Conservation (phyloP, 805 yeast genomes). For the Nakazawaea siamensis region DNA sequence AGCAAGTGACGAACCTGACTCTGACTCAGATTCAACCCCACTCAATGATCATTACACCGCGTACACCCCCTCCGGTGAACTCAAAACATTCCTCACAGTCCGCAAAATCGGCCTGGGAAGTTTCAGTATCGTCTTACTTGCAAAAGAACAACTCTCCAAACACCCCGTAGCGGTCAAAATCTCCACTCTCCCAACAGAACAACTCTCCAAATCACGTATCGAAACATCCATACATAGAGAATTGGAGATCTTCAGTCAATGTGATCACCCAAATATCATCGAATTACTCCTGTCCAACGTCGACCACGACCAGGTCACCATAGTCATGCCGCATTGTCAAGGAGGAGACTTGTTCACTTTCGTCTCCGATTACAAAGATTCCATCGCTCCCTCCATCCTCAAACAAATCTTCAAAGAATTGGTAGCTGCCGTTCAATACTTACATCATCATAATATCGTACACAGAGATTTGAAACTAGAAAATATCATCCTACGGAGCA, state of each 20-base stretch:
- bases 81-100: neutral
- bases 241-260: constrained; percentile 46
- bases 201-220: constrained; percentile 40
- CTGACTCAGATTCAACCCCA: too few relatives aligned
- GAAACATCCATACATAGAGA: constrained; percentile 69
- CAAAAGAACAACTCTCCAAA: constrained; percentile 14
- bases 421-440: constrained; percentile 57
- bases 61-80: neutral
- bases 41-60: too few relatives aligned
- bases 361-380: constrained; percentile 33
- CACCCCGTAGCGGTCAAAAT: constrained; percentile 67
- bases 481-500: constrained; percentile 47
- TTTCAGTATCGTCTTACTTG: constrained; percentile 54
- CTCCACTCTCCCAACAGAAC: constrained; percentile 24
- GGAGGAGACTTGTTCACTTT: constrained; percentile 85
- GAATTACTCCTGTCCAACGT: constrained; percentile 44
- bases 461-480: constrained; percentile 93
- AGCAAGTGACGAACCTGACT: too few relatives aligned
- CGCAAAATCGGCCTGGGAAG: constrained; percentile 50
- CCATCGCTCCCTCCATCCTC: constrained; percentile 40
- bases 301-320: constrained; percentile 23
- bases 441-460: constrained; percentile 62
- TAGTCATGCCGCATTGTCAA: constrained; percentile 66
- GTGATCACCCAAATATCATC: constrained; percentile 67
- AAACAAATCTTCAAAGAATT: constrained; percentile 65